A percentile compares a stretch with the other conserved stretches of the same genome.
These are phyloP conservation scores for Mycena epipterygia DNA, from an alignment of 768 basidiomycete species.

Conservation along the genomic window DNA sequence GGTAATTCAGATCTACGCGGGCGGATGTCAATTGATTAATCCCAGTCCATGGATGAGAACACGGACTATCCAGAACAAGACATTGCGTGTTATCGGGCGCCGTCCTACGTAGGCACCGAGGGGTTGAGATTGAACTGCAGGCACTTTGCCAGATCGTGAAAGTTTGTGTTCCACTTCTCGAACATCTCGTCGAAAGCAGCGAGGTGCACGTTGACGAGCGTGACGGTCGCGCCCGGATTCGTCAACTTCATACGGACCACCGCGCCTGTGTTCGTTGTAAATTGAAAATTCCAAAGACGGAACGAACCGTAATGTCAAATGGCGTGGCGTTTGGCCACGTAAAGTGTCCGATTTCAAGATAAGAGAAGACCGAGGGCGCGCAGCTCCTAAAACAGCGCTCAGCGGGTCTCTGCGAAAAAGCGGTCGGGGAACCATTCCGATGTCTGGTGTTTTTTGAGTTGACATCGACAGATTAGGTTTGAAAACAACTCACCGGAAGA, in stretches of 20 bases:
- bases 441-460: too few species aligned
- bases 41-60: neutral
- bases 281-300: neutral
- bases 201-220: constrained; percentile 87
- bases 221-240: constrained; percentile 61
- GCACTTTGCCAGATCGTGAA: constrained; percentile 74
- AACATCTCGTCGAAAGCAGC: constrained; percentile 88
- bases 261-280: constrained; percentile 51
- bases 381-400: too few species aligned
- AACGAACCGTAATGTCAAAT: too few species aligned
- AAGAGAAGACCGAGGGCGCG: too few species aligned
- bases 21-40: neutral
- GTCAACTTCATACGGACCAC: constrained; percentile 72
- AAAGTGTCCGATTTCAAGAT: too few species aligned
- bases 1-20: constrained; percentile 81
- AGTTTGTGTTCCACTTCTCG: constrained; percentile 81
- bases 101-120: constrained; percentile 37
- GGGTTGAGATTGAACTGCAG: constrained; percentile 60
- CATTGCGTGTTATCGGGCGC: constrained; percentile 45
- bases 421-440: too few species aligned
- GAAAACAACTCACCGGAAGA: too few species aligned
- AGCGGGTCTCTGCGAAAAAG: too few species aligned
- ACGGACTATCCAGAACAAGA: constrained; percentile 84
- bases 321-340: too few species aligned
- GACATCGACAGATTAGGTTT: too few species aligned